phyloP scores from a whole-genome alignment of 2,329 filamentous ascomycete species.

The Paracorniculantispora psalliotae region DNA sequence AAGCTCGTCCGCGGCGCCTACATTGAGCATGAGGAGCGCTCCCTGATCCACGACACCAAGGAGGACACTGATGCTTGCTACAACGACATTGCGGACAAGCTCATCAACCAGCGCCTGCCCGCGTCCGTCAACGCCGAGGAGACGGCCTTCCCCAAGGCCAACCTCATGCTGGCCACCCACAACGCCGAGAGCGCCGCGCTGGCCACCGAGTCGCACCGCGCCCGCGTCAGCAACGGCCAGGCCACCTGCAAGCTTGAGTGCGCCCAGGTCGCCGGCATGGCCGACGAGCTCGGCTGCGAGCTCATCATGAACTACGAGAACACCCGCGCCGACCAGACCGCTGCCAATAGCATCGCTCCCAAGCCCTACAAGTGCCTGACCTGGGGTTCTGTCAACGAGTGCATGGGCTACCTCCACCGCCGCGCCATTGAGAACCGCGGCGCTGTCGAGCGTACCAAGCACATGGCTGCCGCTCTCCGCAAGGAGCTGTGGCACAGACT shows the following conservation, averaged over 20 bases:
- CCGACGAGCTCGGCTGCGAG: slow-evolving; percentile 70
- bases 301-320: slow-evolving; percentile 28
- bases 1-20: slow-evolving; percentile 68
- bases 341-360: slow-evolving; percentile 33
- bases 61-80: slow-evolving; percentile 61
- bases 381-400: slow-evolving; percentile 19
- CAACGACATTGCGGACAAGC: slow-evolving; percentile 57
- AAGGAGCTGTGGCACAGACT: slow-evolving; percentile 25
- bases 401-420: slow-evolving; percentile 19
- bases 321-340: slow-evolving; percentile 11
- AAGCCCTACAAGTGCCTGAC: slow-evolving; percentile 20
- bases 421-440: slow-evolving; percentile 21
- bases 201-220: slow-evolving; percentile 29
- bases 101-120: slow-evolving; percentile 50
- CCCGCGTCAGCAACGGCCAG: slow-evolving; percentile 9
- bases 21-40: slow-evolving; percentile 56
- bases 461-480: slow-evolving; percentile 24
- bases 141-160: slow-evolving; percentile 44
- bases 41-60: slow-evolving; percentile 63
- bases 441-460: slow-evolving; percentile 20
- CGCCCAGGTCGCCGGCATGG: slow-evolving; percentile 80
- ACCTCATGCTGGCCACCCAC: slow-evolving; percentile 68
- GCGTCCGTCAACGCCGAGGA: slow-evolving; percentile 25
- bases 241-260: slow-evolving; percentile 31
- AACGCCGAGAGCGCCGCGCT: slow-evolving; percentile 61